phyloP scores from a whole-genome alignment of 2,329 filamentous ascomycete genomes.

The Pseudocercospora pini-densiflorae region DNA sequence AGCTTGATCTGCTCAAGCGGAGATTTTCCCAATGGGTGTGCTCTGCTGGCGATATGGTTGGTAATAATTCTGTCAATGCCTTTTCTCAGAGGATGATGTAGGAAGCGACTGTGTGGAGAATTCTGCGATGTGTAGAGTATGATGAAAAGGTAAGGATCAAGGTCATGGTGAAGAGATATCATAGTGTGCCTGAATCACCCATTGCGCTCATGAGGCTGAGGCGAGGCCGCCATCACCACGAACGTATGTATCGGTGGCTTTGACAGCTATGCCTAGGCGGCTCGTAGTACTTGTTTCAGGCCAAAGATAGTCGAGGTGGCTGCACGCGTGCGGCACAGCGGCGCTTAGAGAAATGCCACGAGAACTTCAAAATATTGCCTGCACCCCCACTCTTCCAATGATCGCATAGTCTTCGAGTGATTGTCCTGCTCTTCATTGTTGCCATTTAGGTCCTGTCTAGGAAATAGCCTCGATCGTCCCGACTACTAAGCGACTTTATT shows the following conservation, averaged over 20 bases:
- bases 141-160: not conserved
- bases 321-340: not conserved
- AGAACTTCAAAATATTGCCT: not conserved
- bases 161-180: not conserved
- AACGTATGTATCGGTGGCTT: not conserved
- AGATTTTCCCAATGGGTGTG: not conserved
- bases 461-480: no score
- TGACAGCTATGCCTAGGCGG: not conserved
- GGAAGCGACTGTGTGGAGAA: not conserved
- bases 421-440: not conserved
- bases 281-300: constrained; percentile 6
- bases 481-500: not conserved
- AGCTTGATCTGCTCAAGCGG: not conserved
- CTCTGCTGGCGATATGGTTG: not conserved
- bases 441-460: not conserved
- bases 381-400: not conserved
- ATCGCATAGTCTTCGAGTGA: not conserved
- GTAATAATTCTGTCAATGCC: not conserved
- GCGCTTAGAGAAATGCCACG: not conserved
- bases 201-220: not conserved
- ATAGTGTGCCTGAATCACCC: not conserved
- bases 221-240: not conserved
- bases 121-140: not conserved
- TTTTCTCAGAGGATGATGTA: not conserved
- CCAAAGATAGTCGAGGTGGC: not conserved